Base-by-base conservation (phyloP, 1,139 yeast species). In the Hyphopichia pseudoburtonii region DNA sequence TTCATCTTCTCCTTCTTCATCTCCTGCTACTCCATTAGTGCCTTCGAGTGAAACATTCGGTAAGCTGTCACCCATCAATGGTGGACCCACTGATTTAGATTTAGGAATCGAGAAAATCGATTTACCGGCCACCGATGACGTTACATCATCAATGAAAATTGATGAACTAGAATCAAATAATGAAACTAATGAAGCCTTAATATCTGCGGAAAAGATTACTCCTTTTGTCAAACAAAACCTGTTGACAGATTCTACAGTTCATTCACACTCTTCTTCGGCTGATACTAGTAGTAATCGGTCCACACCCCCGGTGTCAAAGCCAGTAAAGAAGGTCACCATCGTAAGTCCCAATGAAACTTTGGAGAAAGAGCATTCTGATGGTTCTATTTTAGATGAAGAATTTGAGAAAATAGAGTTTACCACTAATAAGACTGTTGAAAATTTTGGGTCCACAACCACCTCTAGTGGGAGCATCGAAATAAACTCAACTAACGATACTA, bases 241-340 rank as follows among this genome's bases (percentile, higher is more conserved):
- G n/a, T n/a, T n/a, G n/a, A n/a, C n/a, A n/a, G n/a, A n/a, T n/a
- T 28, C 31, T 11, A 18, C 29, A 14, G 11, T n/a, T 27, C 31
- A 28, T n/a, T 18, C 31, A 9, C 6, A 15, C 7, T 9, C 31
- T 4, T 28, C 31, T 17, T 28, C 31, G 7, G 17, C 4, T 6
- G 23, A 16, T 28, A 17, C 23, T n/a, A n/a, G n/a, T n/a, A n/a
- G n/a, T n/a, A n/a, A n/a, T 21, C 23, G 9, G 7, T 21, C 23
- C 23, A 21, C 31, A 3, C 30, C 12, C 21, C 15, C 17, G 7
- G 12, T 7, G 18, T 27, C 31, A n/a, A 39, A 40, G 10, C 37
- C 33, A 14, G 24, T 38, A 15, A 61, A 56, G 41, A 58, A 51
- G 36, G 73, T 66, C 3, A 60, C 60, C 1, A 62, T 69, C 8